A percentile compares a stretch with the other conserved stretches of the same genome.
Evolutionary conservation across 2,329 filamentous ascomycete species (phyloP).

Genomic region (Fusarium continuum): DNA sequence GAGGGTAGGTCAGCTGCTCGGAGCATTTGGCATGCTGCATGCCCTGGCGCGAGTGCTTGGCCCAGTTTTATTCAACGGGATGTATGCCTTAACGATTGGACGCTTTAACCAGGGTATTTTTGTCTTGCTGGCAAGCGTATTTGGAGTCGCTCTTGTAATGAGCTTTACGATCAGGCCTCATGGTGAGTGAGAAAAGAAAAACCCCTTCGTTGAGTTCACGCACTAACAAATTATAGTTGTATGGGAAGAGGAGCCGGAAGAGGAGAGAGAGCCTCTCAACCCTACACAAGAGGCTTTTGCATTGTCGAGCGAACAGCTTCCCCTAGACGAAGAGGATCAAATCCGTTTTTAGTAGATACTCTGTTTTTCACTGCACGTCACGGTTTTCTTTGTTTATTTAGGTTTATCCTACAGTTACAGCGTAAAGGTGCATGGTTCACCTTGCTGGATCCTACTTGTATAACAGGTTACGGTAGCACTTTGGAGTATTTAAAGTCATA

Average conservation of each 20-base stretch:
- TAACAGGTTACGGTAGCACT: neutral
- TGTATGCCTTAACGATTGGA: conserved; percentile 84
- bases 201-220: neutral
- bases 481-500: conserved; percentile 3
- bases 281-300: conserved; percentile 14
- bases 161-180: conserved; percentile 78
- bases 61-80: conserved; percentile 83
- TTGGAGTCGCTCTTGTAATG: conserved; percentile 70
- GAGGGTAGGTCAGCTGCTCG: conserved; percentile 85
- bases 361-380: neutral
- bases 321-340: conserved; percentile 44
- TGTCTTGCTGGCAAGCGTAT: conserved; percentile 73
- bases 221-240: conserved; percentile 44
- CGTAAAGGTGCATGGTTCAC: neutral
- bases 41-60: conserved; percentile 80
- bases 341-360: conserved; percentile 38
- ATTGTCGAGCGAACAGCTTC: conserved; percentile 21
- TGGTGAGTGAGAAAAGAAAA: conserved; percentile 74
- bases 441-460: neutral
- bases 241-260: conserved; percentile 44
- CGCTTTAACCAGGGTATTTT: conserved; percentile 85
- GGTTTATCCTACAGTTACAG: neutral
- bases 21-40: conserved; percentile 86
- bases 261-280: conserved; percentile 41
- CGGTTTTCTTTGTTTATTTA: neutral